Conservation (phyloP, 805 yeast species). For the Saccharomyces jurei region DNA sequence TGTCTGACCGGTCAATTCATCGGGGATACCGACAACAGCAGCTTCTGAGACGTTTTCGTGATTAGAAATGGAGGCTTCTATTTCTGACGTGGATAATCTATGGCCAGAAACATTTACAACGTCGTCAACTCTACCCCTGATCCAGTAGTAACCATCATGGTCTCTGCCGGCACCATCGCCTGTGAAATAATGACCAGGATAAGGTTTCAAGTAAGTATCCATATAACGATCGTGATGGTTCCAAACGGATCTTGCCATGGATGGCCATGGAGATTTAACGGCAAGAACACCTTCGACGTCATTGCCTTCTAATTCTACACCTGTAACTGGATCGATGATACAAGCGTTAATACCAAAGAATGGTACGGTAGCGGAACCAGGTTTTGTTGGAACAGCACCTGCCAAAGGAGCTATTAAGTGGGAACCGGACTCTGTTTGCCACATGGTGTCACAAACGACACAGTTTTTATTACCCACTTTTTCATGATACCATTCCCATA, state of each 20-base stretch:
- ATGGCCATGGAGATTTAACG: constrained; percentile 88
- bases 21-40: constrained; percentile 88
- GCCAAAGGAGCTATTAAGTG: constrained; percentile 91
- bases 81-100: constrained; percentile 89
- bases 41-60: constrained; percentile 74
- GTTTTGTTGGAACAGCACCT: constrained; percentile 90
- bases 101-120: constrained; percentile 94
- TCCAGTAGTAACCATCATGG: constrained; percentile 89
- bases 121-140: constrained; percentile 92
- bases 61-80: constrained; percentile 80
- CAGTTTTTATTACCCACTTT: constrained; percentile 80
- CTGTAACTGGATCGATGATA: constrained; percentile 88
- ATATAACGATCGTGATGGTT: constrained; percentile 73
- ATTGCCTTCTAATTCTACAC: constrained; percentile 73
- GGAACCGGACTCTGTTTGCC: constrained; percentile 96
- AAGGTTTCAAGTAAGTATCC: constrained; percentile 83
- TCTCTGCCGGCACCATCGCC: constrained; percentile 98
- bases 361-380: constrained; percentile 95
- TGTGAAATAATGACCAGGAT: constrained; percentile 83
- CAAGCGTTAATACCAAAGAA: constrained; percentile 90
- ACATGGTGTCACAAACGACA: constrained; percentile 86
- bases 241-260: constrained; percentile 95
- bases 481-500: constrained; percentile 97
- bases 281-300: constrained; percentile 97
- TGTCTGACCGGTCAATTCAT: constrained; percentile 93